phyloP scores from a whole-genome alignment of 257 asterid species.

The Henckelia pumila region DNA sequence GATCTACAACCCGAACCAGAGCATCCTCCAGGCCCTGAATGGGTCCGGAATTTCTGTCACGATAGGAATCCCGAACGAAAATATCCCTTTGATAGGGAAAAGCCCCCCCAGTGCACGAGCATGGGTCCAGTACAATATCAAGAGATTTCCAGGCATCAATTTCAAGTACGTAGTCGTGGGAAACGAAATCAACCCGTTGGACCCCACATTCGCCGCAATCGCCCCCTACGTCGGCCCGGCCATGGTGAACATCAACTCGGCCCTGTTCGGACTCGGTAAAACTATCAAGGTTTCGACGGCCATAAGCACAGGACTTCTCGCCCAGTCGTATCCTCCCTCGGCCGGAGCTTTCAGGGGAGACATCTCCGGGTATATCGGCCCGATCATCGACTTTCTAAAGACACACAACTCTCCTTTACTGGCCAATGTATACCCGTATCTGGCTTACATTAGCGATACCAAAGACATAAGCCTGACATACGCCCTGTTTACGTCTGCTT shows the following conservation, averaged over 20 bases:
- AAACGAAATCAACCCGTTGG: constrained; percentile 33
- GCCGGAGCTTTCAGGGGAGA: constrained; percentile 18
- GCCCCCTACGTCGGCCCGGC: constrained; percentile 23
- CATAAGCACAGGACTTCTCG: constrained; percentile 20
- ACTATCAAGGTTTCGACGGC: constrained; percentile 37
- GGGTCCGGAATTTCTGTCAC: constrained; percentile 16
- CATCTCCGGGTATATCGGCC: neutral
- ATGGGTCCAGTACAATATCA: constrained; percentile 35
- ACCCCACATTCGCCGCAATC: neutral
- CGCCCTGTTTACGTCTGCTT: constrained; percentile 23
- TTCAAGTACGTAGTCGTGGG: constrained; percentile 41
- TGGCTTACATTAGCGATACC: constrained; percentile 8
- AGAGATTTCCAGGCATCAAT: constrained; percentile 19
- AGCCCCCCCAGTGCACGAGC: constrained; percentile 8
- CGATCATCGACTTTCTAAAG: constrained; percentile 27
- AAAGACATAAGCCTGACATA: constrained; percentile 11
- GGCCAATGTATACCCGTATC: constrained; percentile 35
- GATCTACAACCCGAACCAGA: constrained; percentile 23
- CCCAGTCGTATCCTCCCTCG: constrained; percentile 33
- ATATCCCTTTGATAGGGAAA: constrained; percentile 26
- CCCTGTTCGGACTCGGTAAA: neutral
- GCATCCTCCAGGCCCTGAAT: constrained; percentile 29
- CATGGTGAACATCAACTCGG: constrained; percentile 32
- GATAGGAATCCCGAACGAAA: constrained; percentile 29
- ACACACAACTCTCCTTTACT: constrained; percentile 28